Evolutionary conservation across 2,329 filamentous ascomycete species (phyloP).

Genomic region (Knufia fluminis): DNA sequence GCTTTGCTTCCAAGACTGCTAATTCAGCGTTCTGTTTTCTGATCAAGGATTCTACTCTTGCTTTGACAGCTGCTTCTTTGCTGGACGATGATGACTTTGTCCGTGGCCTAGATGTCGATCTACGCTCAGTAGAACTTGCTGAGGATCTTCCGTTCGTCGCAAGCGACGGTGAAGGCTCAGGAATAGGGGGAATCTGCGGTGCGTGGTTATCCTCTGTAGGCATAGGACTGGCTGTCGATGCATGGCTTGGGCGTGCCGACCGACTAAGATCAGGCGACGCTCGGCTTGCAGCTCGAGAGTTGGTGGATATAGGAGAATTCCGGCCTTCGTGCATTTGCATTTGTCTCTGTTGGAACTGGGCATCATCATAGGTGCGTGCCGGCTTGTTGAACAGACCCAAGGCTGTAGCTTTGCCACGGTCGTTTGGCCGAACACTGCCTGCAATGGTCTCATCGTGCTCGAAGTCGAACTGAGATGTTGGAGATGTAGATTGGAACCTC

Average conservation of each 20-base stretch:
- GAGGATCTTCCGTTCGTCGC: conserved; percentile 8
- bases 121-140: not conserved
- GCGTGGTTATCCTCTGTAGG: not conserved
- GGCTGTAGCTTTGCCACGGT: conserved; percentile 73
- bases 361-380: conserved; percentile 67
- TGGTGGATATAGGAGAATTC: conserved; percentile 45
- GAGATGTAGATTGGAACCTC: conserved; percentile 20
- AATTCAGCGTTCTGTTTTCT: conserved; percentile 21
- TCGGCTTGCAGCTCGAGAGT: not conserved
- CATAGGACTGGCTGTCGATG: not conserved
- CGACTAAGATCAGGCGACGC: conserved; percentile 1
- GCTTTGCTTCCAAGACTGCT: conserved; percentile 12
- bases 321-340: conserved; percentile 69
- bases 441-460: conserved; percentile 56
- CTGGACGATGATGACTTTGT: conserved; percentile 16
- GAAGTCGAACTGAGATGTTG: conserved; percentile 49
- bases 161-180: conserved; percentile 5
- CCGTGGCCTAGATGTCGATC: conserved; percentile 9
- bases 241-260: conserved; percentile 5
- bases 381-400: conserved; percentile 65
- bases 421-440: conserved; percentile 60
- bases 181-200: conserved; percentile 5
- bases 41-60: conserved; percentile 20
- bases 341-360: conserved; percentile 73
- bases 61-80: conserved; percentile 16